A percentile compares a stretch with the other conserved stretches of the same genome.
These are phyloP conservation scores for Xylaria sp. DNA, from an alignment of 2,329 filamentous ascomycete species.

Conservation along the genomic window DNA sequence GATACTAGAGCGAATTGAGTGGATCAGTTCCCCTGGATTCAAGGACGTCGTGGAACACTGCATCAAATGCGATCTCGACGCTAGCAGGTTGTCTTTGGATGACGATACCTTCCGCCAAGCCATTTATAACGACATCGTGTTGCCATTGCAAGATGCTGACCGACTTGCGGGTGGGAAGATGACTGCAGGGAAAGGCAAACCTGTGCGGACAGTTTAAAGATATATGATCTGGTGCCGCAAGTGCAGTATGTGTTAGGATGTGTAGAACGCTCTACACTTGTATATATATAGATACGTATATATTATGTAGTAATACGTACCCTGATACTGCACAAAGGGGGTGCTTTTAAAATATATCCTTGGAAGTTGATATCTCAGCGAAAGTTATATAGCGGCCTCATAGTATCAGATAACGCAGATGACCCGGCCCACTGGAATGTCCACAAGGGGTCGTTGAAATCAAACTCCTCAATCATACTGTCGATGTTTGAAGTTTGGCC, in stretches of 20 bases:
- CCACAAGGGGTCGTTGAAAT: neutral
- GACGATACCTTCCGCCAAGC: constrained; percentile 33
- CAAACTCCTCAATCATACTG: neutral
- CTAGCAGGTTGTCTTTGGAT: constrained; percentile 24
- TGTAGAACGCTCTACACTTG: no score
- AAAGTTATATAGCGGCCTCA: neutral
- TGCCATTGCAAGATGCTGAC: constrained; percentile 34
- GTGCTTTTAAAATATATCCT: no score
- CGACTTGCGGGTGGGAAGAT: constrained; percentile 23
- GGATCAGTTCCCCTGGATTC: constrained; percentile 20
- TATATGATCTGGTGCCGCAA: no score
- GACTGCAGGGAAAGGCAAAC: constrained; percentile 2
- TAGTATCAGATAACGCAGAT: neutral
- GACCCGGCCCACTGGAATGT: neutral
- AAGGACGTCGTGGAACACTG: constrained; percentile 32
- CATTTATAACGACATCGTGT: constrained; percentile 31
- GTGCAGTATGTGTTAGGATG: no score
- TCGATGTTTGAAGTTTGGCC: neutral
- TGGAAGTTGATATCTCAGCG: no score
- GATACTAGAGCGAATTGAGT: constrained; percentile 27
- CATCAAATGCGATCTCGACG: constrained; percentile 33
- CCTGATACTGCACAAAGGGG: no score
- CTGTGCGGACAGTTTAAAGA: no score
- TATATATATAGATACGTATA: no score
- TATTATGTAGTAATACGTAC: no score